Conservation (phyloP, 768 basidiomycete genomes). For the Cyathus striatus region DNA sequence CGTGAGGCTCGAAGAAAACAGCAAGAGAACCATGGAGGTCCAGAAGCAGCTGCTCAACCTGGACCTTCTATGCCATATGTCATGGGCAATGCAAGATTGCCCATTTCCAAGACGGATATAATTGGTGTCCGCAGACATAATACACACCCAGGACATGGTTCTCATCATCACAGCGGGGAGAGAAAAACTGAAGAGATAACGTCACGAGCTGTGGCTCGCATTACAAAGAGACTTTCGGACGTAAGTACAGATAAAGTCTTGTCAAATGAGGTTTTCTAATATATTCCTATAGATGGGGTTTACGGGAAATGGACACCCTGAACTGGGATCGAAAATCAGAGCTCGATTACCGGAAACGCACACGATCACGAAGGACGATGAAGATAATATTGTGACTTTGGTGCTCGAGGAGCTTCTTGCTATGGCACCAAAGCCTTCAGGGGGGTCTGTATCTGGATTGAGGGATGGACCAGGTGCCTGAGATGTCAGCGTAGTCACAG, state of each 20-base stretch:
- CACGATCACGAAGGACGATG: conserved; percentile 43
- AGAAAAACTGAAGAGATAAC: conserved; percentile 23
- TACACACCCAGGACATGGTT: conserved; percentile 33
- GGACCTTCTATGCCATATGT: too few species aligned
- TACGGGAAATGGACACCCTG: conserved; percentile 50
- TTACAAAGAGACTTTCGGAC: conserved; percentile 57
- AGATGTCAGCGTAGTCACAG: too few species aligned
- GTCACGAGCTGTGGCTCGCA: conserved; percentile 40
- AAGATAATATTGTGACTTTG: conserved; percentile 63
- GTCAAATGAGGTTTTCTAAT: conserved; percentile 6
- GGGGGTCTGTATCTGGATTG: conserved; percentile 29
- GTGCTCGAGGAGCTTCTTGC: conserved; percentile 56
- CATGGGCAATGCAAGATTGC: neutral
- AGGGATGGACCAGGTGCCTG: conserved; percentile 40
- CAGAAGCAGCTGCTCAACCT: too few species aligned
- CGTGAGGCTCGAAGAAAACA: conserved; percentile 43
- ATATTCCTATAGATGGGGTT: conserved; percentile 67
- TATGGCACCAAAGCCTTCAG: conserved; percentile 28
- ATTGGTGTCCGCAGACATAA: conserved; percentile 46
- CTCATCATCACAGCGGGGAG: conserved; percentile 18
- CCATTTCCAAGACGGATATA: conserved; percentile 36
- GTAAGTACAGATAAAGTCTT: conserved; percentile 31
- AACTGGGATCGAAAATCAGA: conserved; percentile 44
- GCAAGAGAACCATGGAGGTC: conserved; percentile 29
- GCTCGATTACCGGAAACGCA: conserved; percentile 39